Percentiles rank a stretch among this genome's conserved stretches.
Conservation (phyloP, 2,329 filamentous ascomycete genomes). For the Verticillium zaregamsianum region DNA sequence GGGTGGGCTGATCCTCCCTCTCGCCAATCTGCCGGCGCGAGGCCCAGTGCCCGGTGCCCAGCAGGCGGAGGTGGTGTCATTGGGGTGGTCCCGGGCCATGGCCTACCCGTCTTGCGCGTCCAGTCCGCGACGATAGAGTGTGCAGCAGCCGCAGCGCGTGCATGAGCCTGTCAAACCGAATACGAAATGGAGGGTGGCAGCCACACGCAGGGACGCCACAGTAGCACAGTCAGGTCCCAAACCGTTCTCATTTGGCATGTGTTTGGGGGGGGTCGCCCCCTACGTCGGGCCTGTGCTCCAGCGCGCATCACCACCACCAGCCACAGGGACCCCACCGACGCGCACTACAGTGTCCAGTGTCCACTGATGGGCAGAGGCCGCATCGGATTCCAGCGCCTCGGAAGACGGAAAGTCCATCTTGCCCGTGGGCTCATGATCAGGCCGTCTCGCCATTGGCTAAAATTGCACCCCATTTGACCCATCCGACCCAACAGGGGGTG, state of each 20-base stretch:
- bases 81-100: not conserved
- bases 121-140: not conserved
- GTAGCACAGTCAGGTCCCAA: not conserved
- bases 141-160: not conserved
- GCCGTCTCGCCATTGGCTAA: constrained; percentile 9
- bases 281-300: not conserved
- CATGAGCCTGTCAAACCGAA: not conserved
- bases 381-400: constrained; percentile 14
- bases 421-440: constrained; percentile 31
- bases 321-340: not conserved
- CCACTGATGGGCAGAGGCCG: not conserved
- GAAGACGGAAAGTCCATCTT: constrained; percentile 25
- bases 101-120: not conserved
- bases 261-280: not conserved
- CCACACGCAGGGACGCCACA: not conserved
- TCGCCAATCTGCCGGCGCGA: not conserved
- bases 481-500: not conserved
- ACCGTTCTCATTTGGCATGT: not conserved
- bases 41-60: no score
- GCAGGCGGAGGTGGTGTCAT: no score
- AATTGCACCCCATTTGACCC: not conserved
- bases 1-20: not conserved
- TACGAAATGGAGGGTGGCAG: not conserved
- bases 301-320: not conserved
- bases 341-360: not conserved